Percentiles rank a stretch among this genome's conserved stretches.
These are phyloP conservation scores for Apiospora hydei DNA, from an alignment of 2,329 filamentous ascomycete species.

Conservation along the genomic window DNA sequence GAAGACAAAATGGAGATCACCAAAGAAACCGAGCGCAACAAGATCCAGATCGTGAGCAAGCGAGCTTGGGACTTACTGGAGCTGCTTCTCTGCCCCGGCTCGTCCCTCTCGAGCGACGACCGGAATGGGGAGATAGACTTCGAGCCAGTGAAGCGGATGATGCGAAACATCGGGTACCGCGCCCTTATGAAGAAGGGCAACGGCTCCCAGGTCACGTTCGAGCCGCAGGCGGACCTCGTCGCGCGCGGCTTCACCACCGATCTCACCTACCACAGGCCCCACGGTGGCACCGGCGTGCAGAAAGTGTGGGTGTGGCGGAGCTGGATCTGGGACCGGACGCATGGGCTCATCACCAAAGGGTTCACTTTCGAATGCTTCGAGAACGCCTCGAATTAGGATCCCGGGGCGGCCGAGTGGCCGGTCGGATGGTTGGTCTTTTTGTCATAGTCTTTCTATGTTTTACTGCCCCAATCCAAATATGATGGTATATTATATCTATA, in stretches of 20 bases:
- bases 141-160: not conserved
- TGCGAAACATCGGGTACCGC: not conserved
- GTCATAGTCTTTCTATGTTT: no score
- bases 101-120: no score
- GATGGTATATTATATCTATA: no score
- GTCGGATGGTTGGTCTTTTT: no score
- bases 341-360: not conserved
- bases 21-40: not conserved
- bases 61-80: not conserved
- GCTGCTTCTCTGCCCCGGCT: not conserved
- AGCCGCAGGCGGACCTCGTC: not conserved
- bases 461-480: no score
- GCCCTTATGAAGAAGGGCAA: not conserved
- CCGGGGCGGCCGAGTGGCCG: no score
- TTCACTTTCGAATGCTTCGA: not conserved
- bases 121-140: not conserved
- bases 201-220: not conserved
- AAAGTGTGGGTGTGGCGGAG: not conserved
- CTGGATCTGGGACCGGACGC: not conserved
- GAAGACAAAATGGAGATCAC: no score
- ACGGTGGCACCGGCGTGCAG: no score
- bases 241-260: not conserved
- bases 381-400: not conserved
- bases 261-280: not conserved
- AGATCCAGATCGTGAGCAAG: not conserved